Conservation (phyloP, 768 basidiomycete genomes). For the Mycena amicta region DNA sequence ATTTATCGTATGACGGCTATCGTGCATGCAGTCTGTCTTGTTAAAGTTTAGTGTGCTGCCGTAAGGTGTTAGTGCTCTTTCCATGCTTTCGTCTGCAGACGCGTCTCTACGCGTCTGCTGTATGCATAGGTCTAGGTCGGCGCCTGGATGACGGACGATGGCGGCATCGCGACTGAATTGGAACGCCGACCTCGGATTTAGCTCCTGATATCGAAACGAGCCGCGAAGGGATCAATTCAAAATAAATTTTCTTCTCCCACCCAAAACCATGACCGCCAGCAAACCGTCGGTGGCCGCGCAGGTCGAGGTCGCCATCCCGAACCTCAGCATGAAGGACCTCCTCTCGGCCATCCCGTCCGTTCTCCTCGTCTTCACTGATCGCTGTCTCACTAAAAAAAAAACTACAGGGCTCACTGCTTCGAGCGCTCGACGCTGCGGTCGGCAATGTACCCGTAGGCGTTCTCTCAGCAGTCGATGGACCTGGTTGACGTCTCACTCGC, state of each 20-base stretch:
- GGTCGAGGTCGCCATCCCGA: conserved; percentile 68
- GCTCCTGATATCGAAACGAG: no score
- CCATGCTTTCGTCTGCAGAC: not conserved
- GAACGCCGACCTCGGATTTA: no score
- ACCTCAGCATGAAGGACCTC: conserved; percentile 86
- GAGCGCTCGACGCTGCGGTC: conserved; percentile 85
- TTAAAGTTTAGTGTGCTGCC: no score
- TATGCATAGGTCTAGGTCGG: no score
- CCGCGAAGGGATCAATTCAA: not conserved
- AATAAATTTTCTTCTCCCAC: not conserved
- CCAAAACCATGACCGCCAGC: not conserved
- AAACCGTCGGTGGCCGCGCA: conserved; percentile 41
- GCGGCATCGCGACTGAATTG: no score
- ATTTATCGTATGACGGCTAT: no score
- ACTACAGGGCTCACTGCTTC: conserved; percentile 77
- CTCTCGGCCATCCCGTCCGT: conserved; percentile 83
- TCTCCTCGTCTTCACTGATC: not conserved
- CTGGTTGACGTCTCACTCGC: conserved; percentile 4
- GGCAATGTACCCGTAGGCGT: conserved; percentile 72
- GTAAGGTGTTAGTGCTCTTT: not conserved
- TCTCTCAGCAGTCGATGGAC: not conserved
- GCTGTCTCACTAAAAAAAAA: not conserved
- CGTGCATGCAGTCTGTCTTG: no score
- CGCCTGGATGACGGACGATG: no score
- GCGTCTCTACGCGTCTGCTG: not conserved